Evolutionary conservation across 305 asterid species (phyloP), one percentile per base, ranked within the genome.

Genomic region (Stenogyne calaminthoides): DNA sequence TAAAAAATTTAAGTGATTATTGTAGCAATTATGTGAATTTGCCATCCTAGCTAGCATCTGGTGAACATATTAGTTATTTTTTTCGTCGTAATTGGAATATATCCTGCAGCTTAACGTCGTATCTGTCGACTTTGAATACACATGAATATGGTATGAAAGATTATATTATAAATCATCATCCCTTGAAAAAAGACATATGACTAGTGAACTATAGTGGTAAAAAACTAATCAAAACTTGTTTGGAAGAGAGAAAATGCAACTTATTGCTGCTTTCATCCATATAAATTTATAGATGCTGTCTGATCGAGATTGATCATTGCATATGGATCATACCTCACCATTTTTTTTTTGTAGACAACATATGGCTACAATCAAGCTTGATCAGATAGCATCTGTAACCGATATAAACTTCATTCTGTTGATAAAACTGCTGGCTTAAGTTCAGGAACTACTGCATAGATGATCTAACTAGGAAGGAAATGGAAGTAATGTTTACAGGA

Each of bases 71-170:
- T 11, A 37, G 37, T 7, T 22, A 49, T 62, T 60, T 69, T 14
- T 60, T 22, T 67, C 39, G 14, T 32, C 7, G 64, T 27, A 47
- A 20, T 67, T 40, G 11, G 18, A 5, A 9, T 11, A 12, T 47
- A 49, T 42, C 18, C 54, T 10, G 6, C 57, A 15, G 22, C 57
- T 51, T 2, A 51, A 25, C 22, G 54, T n/a, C 49, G 3, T 22
- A 39, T 20, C 11, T 70, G 16, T 70, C 18, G 10, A 70, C 29
- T 70, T 22, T 70, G 74, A 19, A 19, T 54, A 54, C 60, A 2
- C 39, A 36, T 55, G 56, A 47, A 27, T 27, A 14, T 6, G 42
- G 9, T 15, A 7, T 1, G 12, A 18, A 59, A 59, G 19, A 29
- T 29, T 6, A 6, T 49, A n/a, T 15, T 49, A 49, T 1, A 3